A percentile compares a stretch with the other conserved stretches of the same genome.
phyloP scores from a whole-genome alignment of 805 yeast species.

The Saturnispora sanitii region DNA sequence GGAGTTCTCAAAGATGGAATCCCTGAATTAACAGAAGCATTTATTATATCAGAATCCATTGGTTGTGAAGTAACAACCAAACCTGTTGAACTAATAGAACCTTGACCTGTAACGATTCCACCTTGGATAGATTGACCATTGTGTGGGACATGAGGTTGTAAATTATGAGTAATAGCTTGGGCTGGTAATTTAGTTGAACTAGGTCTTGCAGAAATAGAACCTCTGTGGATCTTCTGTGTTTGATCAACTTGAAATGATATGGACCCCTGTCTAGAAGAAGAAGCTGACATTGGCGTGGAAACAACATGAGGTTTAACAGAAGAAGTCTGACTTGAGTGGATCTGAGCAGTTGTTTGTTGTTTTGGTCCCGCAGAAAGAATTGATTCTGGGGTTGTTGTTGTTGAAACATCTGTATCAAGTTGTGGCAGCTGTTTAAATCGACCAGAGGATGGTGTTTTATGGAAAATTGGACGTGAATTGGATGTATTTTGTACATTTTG shows the following conservation, averaged over 20 bases:
- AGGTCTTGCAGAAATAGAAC: conserved; percentile 49
- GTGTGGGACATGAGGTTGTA: not conserved
- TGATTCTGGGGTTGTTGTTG: too few species aligned
- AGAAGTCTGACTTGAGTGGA: too few species aligned
- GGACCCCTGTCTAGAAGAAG: conserved; percentile 16
- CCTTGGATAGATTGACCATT: conserved; percentile 17
- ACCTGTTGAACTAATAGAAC: too few species aligned
- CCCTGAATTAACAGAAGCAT: too few species aligned
- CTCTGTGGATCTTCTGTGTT: conserved; percentile 35
- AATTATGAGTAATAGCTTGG: not conserved
- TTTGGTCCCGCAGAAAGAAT: too few species aligned
- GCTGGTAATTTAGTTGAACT: conserved; percentile 28
- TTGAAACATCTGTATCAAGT: not conserved
- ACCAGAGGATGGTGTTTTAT: not conserved
- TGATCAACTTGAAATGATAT: conserved; percentile 40
- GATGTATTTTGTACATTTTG: too few species aligned
- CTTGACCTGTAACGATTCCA: too few species aligned
- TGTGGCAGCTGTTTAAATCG: not conserved
- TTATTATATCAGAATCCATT: too few species aligned
- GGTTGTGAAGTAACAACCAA: too few species aligned
- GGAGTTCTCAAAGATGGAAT: too few species aligned
- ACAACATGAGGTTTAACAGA: not conserved
- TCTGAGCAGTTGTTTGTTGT: too few species aligned
- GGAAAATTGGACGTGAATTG: not conserved
- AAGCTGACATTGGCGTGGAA: conserved; percentile 8